phyloP scores from a whole-genome alignment of 768 basidiomycete species.

The Phaeolepiota aurea region DNA sequence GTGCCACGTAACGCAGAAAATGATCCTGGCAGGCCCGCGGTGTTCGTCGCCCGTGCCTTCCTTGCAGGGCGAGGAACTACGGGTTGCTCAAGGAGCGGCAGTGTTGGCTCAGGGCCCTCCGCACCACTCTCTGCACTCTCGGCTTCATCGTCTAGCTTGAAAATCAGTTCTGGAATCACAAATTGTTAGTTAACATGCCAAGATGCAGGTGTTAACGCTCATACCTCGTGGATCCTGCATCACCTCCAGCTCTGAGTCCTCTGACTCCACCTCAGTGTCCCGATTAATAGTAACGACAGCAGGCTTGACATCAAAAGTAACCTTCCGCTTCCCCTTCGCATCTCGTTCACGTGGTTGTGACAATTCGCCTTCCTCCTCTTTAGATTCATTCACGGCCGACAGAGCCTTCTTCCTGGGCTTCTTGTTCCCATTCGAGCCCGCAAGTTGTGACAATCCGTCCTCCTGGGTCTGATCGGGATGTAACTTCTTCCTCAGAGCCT shows the following conservation, averaged over 20 bases:
- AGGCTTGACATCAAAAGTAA: constrained; percentile 66
- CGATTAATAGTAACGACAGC: constrained; percentile 40
- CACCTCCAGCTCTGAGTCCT: constrained; percentile 17
- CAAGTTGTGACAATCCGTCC: constrained; percentile 13
- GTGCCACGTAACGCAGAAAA: constrained; percentile 54
- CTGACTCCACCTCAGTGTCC: constrained; percentile 22
- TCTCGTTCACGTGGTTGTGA: constrained; percentile 19
- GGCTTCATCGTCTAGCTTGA: constrained; percentile 63
- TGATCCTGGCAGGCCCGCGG: constrained; percentile 42
- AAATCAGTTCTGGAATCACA: constrained; percentile 47
- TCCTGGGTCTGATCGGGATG: constrained; percentile 10
- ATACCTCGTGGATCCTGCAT: constrained; percentile 36
- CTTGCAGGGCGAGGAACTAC: constrained; percentile 20
- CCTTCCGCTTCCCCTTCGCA: constrained; percentile 52
- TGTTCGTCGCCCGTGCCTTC: constrained; percentile 20
- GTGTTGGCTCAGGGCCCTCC: constrained; percentile 21
- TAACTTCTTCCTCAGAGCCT: constrained; percentile 11
- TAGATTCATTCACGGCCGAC: constrained; percentile 9
- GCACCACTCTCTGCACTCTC: constrained; percentile 28
- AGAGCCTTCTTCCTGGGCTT: constrained; percentile 11
- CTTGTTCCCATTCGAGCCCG: constrained; percentile 12
- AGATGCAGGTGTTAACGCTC: constrained; percentile 8
- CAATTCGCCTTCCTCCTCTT: constrained; percentile 10
- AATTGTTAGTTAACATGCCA: background rate
- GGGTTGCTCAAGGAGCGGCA: constrained; percentile 36